Base-by-base conservation (phyloP, 176 grass and related monocot species). In the Pharus latifolius region DNA sequence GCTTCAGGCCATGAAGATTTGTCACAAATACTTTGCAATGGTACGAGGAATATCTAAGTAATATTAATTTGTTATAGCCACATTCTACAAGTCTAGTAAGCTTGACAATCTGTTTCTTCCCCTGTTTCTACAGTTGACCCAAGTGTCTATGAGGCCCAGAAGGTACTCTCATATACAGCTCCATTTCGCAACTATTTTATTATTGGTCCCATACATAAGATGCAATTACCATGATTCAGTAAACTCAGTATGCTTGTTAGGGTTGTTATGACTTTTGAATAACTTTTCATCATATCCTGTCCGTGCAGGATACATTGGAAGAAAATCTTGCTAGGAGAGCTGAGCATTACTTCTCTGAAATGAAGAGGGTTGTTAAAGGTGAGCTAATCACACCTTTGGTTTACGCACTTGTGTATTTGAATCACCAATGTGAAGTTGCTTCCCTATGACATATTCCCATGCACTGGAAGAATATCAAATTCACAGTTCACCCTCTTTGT, bases 281-380 rank as follows among this genome's bases (percentile, higher is more conserved):
- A 5, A n/a, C 3, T 29, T 74, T 32, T 19, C 10, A 62, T 10
- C 28, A 63, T 40, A 25, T 54, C 27, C 17, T 77, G 23, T 77
- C 79, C 19, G 11, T 69, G 19, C 76, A 91, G 95, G 63, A 41
- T 27, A 43, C 71, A 74, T 86, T 99, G 60, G 73, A 84, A 20
- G 81, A 65, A 67, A 86, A 99, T 29, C 63, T 94, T 75, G 82
- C 72, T 60, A 94, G 76, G 78, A 91, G 95, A 77, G 90, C 84
- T 69, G 81, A 88, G 58, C 95, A 99, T 57, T 99, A 94, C 72
- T 98, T 85, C 41, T 99, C 84, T 72, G 95, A 99, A 85, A 86
- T 61, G 67, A 81, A 85, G 30, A 74, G 79, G 30, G 87, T 99
- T 76, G 77, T 33, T 60, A 85, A 91, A 88, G 95, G 95, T 92